phyloP scores from a whole-genome alignment of 768 basidiomycete species.

The Russula sp. region DNA sequence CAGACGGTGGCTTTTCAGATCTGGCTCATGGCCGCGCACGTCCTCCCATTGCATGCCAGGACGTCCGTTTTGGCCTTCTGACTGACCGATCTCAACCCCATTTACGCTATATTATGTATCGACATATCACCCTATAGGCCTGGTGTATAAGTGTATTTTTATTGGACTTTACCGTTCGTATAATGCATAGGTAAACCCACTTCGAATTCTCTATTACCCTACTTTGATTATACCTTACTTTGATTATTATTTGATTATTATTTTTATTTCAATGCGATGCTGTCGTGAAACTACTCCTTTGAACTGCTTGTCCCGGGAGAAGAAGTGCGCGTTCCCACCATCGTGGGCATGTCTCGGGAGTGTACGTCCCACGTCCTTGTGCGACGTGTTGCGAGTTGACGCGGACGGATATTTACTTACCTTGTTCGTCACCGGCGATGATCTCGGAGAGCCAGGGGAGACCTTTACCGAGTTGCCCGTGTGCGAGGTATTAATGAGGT shows the following conservation, averaged over 20 bases:
- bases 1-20: slow-evolving; percentile 18
- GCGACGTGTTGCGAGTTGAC: background rate
- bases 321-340: background rate
- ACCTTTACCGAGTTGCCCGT: slow-evolving; percentile 3
- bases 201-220: slow-evolving; percentile 21
- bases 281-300: slow-evolving; percentile 14
- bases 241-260: slow-evolving; percentile 10
- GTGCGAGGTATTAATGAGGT: slow-evolving; percentile 12
- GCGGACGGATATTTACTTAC: slow-evolving; percentile 4
- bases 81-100: slow-evolving; percentile 21
- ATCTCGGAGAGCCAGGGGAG: slow-evolving; percentile 8
- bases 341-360: background rate
- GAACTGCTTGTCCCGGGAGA: background rate
- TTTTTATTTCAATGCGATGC: slow-evolving; percentile 15
- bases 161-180: slow-evolving; percentile 26
- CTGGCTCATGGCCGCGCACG: slow-evolving; percentile 30
- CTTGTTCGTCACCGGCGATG: background rate
- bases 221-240: slow-evolving; percentile 13
- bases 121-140: slow-evolving; percentile 14
- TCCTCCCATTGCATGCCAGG: slow-evolving; percentile 28
- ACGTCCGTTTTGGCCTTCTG: slow-evolving; percentile 29
- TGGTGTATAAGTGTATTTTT: slow-evolving; percentile 29
- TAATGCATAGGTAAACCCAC: slow-evolving; percentile 24
- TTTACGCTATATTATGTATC: slow-evolving; percentile 29
- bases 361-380: slow-evolving; percentile 1